Base-by-base conservation (phyloP, 1,139 yeast species). In the Saccharomyces hybrid region DNA sequence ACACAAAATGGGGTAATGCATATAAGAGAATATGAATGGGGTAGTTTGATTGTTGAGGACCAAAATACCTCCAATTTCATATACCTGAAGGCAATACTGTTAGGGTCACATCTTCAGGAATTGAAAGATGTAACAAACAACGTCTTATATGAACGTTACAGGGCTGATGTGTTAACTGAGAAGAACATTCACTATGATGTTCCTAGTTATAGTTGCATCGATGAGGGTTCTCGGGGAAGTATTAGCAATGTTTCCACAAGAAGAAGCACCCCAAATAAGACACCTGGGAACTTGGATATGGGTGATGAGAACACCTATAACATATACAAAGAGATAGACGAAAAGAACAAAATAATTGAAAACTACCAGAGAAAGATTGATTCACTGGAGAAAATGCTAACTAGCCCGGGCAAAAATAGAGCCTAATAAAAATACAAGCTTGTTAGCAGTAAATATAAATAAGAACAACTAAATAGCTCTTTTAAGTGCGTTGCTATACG, bases 31-130 rank as follows among this genome's bases (percentile, higher is more conserved):
- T 76, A 76, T 57, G 75, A 75, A 5, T 77, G 81, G 81, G 81
- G 81, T 13, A 56, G 63, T 47, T 28, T 28, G 5, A 67, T 77
- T 51, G 67, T 81, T 52, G 85, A 82, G 62, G 81, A 82, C 66
- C 77, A 82, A 2, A 77, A 74, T 16, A 74, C 75, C 57, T 82
- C 84, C 58, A 90, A 85, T 67, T 85, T 85, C 64, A 76, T 85
- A 11, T 75, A 79, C 53, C 76, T 85, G 67, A 84, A 83, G 68
- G 82, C 84, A 56, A 84, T 84, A 5, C 70, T 85, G 57, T 75
- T 85, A 60, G 88, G 88, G 47, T 85, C 91, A n/a, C 91, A 85
- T 69, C 75, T 85, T 64, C 86, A 85, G 67, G 91, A 85, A 60
- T 79, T 85, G 63, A 85, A 84, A 68, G 89, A 84, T 60, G 72